Evolutionary conservation across 2,329 filamentous ascomycete genomes (phyloP), one percentile per base, ranked within the genome.

Genomic region (Pseudogymnoascus sp.): DNA sequence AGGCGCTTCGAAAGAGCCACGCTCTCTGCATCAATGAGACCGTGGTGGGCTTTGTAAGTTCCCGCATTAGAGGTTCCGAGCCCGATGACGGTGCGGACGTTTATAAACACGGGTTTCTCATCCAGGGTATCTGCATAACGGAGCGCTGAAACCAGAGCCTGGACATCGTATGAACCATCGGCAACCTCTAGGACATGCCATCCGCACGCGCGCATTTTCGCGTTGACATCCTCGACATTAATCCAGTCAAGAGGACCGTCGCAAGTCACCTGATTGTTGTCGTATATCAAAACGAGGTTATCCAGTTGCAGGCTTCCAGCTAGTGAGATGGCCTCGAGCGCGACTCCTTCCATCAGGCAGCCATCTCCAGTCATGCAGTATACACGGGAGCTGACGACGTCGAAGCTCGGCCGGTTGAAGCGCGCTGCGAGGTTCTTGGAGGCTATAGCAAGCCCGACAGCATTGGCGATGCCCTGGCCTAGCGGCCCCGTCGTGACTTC

Each of bases 391-490:
- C 73, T 71, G 4, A 80, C 73, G 1, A 80, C 66, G 3, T 76
- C 73, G 60, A 73, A 76, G 5, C 72, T 75, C 0, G 75, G 76
- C 19, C 70, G 72, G 66, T 80, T 81, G 68, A 76, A 81, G 1
- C 70, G 76, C 3, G 77, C 76, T 9, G 72, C 75, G 13, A 80
- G 71, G 60, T 79, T 75, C 67, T 79, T 80, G 2, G 76, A 74
- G 0, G 79, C 78, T 64, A 80, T 78, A 1, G 79, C 79, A 19
- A 80, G 67, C 17, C 80, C 80, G 17, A 82, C 79, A 1, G 80
- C 78, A 66, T 82, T 82, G 7, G 79, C 78, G 17, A 82, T 71
- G 42, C 80, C 80, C 67, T 82, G 79, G 1, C 79, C 79, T 2
- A 81, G 70, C 2, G 79, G 79, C 3, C 79, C 78, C 0, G 78